phyloP scores from a whole-genome alignment of 768 basidiomycete species.

The Termitomyces sp. region DNA sequence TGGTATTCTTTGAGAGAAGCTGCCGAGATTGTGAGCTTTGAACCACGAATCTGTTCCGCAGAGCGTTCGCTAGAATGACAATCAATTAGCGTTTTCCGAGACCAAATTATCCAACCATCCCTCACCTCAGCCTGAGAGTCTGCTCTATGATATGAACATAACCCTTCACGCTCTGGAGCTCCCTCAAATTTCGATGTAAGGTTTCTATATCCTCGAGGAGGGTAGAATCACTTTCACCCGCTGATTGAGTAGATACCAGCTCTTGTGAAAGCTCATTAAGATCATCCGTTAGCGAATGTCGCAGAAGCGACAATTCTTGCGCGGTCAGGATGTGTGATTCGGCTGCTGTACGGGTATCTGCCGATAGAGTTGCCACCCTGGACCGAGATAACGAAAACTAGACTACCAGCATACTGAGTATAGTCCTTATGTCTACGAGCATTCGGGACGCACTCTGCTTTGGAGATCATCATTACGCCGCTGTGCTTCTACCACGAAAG shows the following conservation, averaged over 20 bases:
- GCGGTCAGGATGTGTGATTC: conserved; percentile 53
- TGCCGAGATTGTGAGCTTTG: conserved; percentile 31
- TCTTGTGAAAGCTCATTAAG: conserved; percentile 61
- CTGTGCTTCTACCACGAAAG: conserved; percentile 36
- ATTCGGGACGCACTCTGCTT: conserved; percentile 35
- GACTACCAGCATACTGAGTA: conserved; percentile 39
- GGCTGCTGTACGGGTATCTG: conserved; percentile 41
- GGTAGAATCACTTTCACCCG: conserved; percentile 46
- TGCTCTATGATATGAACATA: conserved; percentile 75
- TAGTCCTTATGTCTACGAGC: conserved; percentile 11
- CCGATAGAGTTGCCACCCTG: conserved; percentile 39
- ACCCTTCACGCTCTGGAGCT: conserved; percentile 67
- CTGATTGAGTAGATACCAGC: conserved; percentile 52
- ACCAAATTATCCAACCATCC: background rate
- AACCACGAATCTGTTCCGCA: conserved; percentile 41
- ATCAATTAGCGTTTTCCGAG: conserved; percentile 2
- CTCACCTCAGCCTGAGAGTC: conserved; percentile 68
- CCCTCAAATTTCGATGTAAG: conserved; percentile 70
- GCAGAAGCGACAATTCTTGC: conserved; percentile 67
- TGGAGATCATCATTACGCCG: conserved; percentile 33
- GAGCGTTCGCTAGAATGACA: conserved; percentile 47
- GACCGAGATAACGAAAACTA: conserved; percentile 54
- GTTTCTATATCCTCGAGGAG: conserved; percentile 80
- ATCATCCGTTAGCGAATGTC: conserved; percentile 77
- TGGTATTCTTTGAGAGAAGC: conserved; percentile 53